Conservation (phyloP, 2,329 filamentous ascomycete species). For the Fusarium veterinarium region DNA sequence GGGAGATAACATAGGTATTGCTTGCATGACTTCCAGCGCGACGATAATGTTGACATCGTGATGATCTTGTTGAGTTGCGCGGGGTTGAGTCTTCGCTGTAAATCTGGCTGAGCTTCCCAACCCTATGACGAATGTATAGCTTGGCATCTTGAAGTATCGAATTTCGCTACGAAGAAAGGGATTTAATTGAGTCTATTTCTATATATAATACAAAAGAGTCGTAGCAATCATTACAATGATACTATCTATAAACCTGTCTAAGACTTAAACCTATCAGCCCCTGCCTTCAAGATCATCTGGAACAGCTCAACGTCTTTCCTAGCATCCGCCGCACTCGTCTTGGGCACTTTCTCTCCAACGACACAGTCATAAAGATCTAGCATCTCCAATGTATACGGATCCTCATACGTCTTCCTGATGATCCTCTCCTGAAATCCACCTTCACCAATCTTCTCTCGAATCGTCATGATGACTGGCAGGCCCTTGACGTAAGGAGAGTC, state of each 20-base stretch:
- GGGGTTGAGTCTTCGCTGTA: background rate
- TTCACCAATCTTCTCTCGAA: conserved; percentile 55
- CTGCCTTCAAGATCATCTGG: conserved; percentile 1
- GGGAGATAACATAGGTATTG: background rate
- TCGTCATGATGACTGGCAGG: conserved; percentile 60
- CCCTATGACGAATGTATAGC: background rate
- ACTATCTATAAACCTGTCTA: too few species aligned
- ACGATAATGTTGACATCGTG: rapidly evolving
- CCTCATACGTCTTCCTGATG: conserved; percentile 58
- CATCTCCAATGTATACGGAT: conserved; percentile 54
- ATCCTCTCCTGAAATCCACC: conserved; percentile 53
- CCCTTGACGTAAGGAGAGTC: conserved; percentile 70
- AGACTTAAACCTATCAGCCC: background rate
- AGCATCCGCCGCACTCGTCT: conserved; percentile 47
- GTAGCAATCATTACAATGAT: too few species aligned
- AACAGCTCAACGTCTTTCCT: conserved; percentile 48
- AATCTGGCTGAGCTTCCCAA: background rate
- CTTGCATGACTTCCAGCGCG: rapidly evolving
- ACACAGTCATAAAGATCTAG: conserved; percentile 48
- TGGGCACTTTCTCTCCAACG: conserved; percentile 34
- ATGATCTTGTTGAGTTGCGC: background rate
- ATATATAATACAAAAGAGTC: too few species aligned
- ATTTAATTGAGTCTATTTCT: too few species aligned
- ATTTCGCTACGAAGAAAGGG: rapidly evolving
- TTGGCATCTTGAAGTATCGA: background rate